Conservation (phyloP, 2,329 filamentous ascomycete species). For the Cladophialophora carrionii region DNA sequence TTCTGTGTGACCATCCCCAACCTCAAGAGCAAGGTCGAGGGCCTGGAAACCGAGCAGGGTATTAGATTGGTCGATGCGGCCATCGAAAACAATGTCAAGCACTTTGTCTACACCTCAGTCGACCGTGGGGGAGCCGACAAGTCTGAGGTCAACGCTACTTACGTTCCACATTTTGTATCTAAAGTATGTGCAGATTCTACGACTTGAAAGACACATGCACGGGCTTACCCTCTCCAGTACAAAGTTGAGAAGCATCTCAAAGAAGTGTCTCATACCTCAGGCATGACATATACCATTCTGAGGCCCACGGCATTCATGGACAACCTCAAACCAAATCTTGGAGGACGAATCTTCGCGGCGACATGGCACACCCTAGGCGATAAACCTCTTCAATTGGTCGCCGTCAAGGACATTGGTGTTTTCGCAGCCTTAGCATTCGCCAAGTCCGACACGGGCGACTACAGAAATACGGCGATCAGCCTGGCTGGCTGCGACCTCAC, state of each 20-base stretch:
- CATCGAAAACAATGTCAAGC: conserved; percentile 58
- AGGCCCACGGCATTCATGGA: conserved; percentile 68
- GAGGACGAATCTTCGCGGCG: conserved; percentile 55
- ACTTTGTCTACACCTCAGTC: conserved; percentile 67
- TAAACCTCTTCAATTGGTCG: conserved; percentile 51
- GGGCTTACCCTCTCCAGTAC: conserved; percentile 41
- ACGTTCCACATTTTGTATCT: conserved; percentile 64
- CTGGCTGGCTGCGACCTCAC: conserved; percentile 59
- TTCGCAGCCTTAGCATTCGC: conserved; percentile 57
- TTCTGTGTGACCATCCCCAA: conserved; percentile 62
- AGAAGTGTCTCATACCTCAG: conserved; percentile 47
- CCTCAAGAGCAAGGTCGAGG: conserved; percentile 43
- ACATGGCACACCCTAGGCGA: conserved; percentile 49
- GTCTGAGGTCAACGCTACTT: conserved; percentile 57
- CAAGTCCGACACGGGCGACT: conserved; percentile 47
- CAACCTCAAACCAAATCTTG: conserved; percentile 53
- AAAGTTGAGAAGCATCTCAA: conserved; percentile 66
- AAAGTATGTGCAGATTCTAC: conserved; percentile 46
- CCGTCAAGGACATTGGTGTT: conserved; percentile 55
- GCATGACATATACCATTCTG: conserved; percentile 65
- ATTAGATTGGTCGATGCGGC: conserved; percentile 62
- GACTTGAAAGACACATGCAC: neutral
- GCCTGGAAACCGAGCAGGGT: conserved; percentile 59
- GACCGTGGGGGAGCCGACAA: conserved; percentile 63
- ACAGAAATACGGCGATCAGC: conserved; percentile 51